Evolutionary conservation across 352 stramenopile species (phyloP).

Genomic region (Pythium rhizo-oryzae): DNA sequence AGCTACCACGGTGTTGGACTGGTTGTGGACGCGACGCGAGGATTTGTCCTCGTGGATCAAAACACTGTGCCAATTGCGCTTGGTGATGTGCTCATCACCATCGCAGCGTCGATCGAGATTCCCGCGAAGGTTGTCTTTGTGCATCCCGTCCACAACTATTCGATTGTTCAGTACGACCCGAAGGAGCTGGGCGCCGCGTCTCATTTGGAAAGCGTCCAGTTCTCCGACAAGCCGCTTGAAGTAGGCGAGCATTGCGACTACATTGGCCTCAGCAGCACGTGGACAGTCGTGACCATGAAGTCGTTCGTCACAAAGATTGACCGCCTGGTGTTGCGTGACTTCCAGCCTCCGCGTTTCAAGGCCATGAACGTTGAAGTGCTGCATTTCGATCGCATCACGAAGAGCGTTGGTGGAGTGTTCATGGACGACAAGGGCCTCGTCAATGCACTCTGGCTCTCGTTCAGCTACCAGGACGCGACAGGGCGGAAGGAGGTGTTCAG

Average conservation of each 20-base stretch:
- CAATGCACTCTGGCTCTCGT: slow-evolving; percentile 84
- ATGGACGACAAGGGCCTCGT: slow-evolving; percentile 74
- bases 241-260: slow-evolving; percentile 82
- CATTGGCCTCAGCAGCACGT: slow-evolving; percentile 86
- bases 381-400: slow-evolving; percentile 89
- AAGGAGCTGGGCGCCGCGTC: slow-evolving; percentile 64
- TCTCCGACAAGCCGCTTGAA: slow-evolving; percentile 67
- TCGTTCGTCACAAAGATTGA: slow-evolving; percentile 88
- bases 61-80: slow-evolving; percentile 91
- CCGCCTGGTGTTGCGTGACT: slow-evolving; percentile 79
- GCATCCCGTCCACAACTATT: slow-evolving; percentile 93
- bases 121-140: slow-evolving; percentile 89
- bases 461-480: slow-evolving; percentile 82
- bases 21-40: slow-evolving; percentile 79
- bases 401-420: slow-evolving; percentile 85
- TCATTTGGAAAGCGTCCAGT: slow-evolving; percentile 56
- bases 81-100: slow-evolving; percentile 86
- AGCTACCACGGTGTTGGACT: slow-evolving; percentile 90
- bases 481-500: slow-evolving; percentile 87
- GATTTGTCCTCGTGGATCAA: slow-evolving; percentile 91
- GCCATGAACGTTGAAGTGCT: slow-evolving; percentile 84
- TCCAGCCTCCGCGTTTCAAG: slow-evolving; percentile 84
- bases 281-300: slow-evolving; percentile 87
- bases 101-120: slow-evolving; percentile 89
- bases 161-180: slow-evolving; percentile 90